Evolutionary conservation across 2,329 filamentous ascomycete genomes (phyloP), one percentile per base, ranked within the genome.

Genomic region (Albophoma yamanashiensis): DNA sequence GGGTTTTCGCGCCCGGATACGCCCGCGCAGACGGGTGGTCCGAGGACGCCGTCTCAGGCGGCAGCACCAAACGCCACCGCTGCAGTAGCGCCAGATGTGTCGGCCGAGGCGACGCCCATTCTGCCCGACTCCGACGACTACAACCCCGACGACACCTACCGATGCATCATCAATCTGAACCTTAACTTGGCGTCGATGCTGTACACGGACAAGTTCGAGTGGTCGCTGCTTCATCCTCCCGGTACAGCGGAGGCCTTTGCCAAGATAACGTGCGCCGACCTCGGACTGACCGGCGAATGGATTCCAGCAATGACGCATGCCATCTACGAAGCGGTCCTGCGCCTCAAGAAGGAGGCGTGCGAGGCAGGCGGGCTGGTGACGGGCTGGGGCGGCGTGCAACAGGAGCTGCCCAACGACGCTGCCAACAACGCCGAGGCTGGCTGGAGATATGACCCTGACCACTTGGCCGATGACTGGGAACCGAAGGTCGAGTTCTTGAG

Each of bases 141-240:
- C 68, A 96, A 96, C 70, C 92, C 91, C 4, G 92, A 97, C 70
- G 93, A 97, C 73, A 92, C 91, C 3, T 97, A 97, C 74, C 87
- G 94, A 56, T 97, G 94, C 71, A 89, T 97, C 67, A 87, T 99
- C 66, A 90, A 86, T 53, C 79, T 99, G 53, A 96, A 89, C 70
- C 89, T 99, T 68, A 97, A 96, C 69, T 82, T 97, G 27, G 87
- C 92, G 58, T 96, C 95, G 60, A 87, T 89, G 67, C 82, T 97
- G 15, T 97, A 97, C 74, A 95, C 91, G 4, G 94, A 99, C 79
- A 96, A 92, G 70, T 97, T 99, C 64, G 93, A 97, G 72, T 97
- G 93, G 93, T 97, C 93, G 6, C 79, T 99, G 25, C 80, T 96
- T 22, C 92, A 97, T 68, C 92, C 92, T 2, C 89, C 92, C 1